These are phyloP conservation scores for Sarocladium kiliense DNA, from an alignment of 2,329 filamentous ascomycete genomes.

Conservation along the genomic window DNA sequence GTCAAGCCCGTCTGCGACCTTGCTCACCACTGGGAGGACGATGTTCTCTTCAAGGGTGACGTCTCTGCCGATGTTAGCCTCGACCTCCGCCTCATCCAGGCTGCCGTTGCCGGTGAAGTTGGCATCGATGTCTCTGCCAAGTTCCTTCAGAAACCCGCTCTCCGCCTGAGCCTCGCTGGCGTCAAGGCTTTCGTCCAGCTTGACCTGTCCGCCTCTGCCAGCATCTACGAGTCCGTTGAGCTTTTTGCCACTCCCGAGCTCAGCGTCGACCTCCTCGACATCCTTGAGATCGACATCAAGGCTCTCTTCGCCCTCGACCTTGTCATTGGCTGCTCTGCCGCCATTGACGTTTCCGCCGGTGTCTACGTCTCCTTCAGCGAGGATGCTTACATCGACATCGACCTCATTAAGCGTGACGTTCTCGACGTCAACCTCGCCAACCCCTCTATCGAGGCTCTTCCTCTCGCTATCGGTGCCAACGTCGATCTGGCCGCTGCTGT, in stretches of 20 bases:
- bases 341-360: conserved; percentile 42
- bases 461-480: conserved; percentile 18
- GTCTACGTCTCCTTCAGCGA: conserved; percentile 45
- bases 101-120: conserved; percentile 43
- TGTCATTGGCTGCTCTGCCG: conserved; percentile 41
- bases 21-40: conserved; percentile 11
- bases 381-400: conserved; percentile 33
- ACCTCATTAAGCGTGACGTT: conserved; percentile 33
- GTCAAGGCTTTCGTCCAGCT: conserved; percentile 49
- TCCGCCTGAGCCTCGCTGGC: conserved; percentile 41
- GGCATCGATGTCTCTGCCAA: conserved; percentile 36
- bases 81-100: conserved; percentile 19
- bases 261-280: conserved; percentile 32
- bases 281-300: conserved; percentile 32
- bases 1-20: conserved; percentile 12
- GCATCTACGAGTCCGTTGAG: conserved; percentile 45
- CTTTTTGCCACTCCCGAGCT: conserved; percentile 36
- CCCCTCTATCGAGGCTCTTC: conserved; percentile 20
- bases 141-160: conserved; percentile 32
- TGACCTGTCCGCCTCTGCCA: conserved; percentile 37
- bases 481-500: conserved; percentile 35
- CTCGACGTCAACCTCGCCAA: conserved; percentile 36
- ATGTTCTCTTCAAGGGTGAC: conserved; percentile 13
- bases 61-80: conserved; percentile 16
- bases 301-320: conserved; percentile 47